Evolutionary conservation across 2,329 filamentous ascomycete genomes (phyloP), one percentile per base, ranked within the genome.

Genomic region (Dactylellina leptospora): DNA sequence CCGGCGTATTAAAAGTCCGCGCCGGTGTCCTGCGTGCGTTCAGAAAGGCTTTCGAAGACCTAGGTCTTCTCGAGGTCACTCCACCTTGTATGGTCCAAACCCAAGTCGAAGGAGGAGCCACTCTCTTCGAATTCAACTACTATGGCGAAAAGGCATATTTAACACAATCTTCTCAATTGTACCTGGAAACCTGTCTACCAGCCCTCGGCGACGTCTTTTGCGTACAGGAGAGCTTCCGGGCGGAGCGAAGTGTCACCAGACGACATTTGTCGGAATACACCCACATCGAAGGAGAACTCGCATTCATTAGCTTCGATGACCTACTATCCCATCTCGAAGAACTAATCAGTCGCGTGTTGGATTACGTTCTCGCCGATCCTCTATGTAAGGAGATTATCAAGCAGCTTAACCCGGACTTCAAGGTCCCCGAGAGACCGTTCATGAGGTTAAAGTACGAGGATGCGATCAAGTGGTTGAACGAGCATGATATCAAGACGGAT

Each of bases 191-290:
- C 28, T 92, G 89, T 75, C 84, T 99, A 28, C 92, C 93, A 9
- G 91, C 90, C 55, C 85, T 97, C 77, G 95, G 95, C 76, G 91
- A 97, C 79, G 92, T 97, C 58, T 99, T 96, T 85, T 97, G 93
- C 80, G 93, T 99, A 78, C 93, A 96, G 81, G 96, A 96, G 81
- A 97, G 93, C 1, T 99, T 99, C 88, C 93, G 95, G 74, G 95
- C 95, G 11, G 95, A 99, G 82, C 97, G 97, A 83, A 93, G 90
- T 4, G 84, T 97, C 66, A 99, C 95, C 53, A 90, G 95, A 74
- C 91, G 95, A 78, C 95, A 99, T 80, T 82, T 99, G 77, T 91
- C 92, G 50, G 95, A 99, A 82, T 99, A 97, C 83, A 96, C 93
- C 0, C 95, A 99, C 82, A 86, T 99, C 76, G 95, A 99, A 82